These are phyloP conservation scores for Rhynchospora breviuscula DNA, from an alignment of 176 grass and related monocot species.

Conservation along the genomic window DNA sequence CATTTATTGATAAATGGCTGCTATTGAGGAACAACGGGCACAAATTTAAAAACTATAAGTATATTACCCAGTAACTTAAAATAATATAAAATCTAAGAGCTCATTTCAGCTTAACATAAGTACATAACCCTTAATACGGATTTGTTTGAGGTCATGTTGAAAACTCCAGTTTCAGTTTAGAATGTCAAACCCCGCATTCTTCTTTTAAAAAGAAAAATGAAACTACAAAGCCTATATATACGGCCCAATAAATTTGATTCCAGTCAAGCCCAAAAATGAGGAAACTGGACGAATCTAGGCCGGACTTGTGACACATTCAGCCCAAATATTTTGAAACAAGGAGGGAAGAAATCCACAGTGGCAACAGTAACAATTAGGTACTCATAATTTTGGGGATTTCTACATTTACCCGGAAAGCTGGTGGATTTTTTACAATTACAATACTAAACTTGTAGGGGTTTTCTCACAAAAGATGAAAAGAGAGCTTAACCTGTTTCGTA, in stretches of 20 bases:
- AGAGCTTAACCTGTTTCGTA: slow-evolving; percentile 60
- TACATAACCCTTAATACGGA: neutral
- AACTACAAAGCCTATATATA: neutral
- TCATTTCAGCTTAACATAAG: neutral
- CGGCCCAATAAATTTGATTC: neutral
- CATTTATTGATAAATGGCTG: neutral
- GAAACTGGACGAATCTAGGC: neutral
- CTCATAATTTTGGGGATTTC: neutral
- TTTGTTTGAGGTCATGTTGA: neutral
- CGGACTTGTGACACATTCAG: neutral
- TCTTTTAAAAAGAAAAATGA: neutral
- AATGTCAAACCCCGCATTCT: neutral
- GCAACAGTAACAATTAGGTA: neutral
- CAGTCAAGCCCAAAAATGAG: neutral
- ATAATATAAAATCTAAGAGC: too few species aligned
- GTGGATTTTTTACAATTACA: neutral
- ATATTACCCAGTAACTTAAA: too few species aligned
- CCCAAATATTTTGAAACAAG: neutral
- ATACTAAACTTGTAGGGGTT: neutral
- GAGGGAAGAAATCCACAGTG: neutral
- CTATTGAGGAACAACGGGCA: neutral
- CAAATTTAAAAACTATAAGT: neutral
- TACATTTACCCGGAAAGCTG: neutral
- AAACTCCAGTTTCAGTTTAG: neutral
- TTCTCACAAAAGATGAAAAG: neutral